Percentiles rank a stretch among this genome's conserved stretches.
Conservation (phyloP, 2,329 filamentous ascomycete species). For the Metarhizium guizhouense region DNA sequence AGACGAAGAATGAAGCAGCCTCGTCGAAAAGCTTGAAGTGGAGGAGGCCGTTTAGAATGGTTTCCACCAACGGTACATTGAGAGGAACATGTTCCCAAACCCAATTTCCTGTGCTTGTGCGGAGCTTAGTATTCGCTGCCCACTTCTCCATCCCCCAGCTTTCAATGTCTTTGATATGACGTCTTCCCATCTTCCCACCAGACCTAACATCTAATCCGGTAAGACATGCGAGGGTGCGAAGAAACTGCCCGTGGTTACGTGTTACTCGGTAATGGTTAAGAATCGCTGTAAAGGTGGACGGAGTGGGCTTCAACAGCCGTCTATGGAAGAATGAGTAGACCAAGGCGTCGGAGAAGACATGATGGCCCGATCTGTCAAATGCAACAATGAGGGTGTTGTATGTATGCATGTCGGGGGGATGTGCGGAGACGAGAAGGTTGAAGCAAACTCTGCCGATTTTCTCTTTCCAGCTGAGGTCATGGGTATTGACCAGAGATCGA, state of each 20-base stretch:
- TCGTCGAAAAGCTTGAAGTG: conserved; percentile 35
- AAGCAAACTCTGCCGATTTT: conserved; percentile 42
- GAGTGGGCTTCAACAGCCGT: conserved; percentile 36
- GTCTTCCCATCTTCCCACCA: conserved; percentile 30
- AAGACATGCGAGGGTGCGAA: conserved; percentile 35
- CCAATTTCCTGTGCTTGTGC: conserved; percentile 21
- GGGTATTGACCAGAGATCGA: conserved; percentile 17
- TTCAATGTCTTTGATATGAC: conserved; percentile 22
- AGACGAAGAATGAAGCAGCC: conserved; percentile 32
- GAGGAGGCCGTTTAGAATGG: conserved; percentile 39
- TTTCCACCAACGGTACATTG: conserved; percentile 30
- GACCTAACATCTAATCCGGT: conserved; percentile 30
- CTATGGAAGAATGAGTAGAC: conserved; percentile 39
- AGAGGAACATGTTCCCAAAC: conserved; percentile 32
- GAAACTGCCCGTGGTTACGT: conserved; percentile 32
- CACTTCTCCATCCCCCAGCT: conserved; percentile 19
- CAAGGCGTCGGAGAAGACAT: conserved; percentile 42
- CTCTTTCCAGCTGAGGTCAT: conserved; percentile 19
- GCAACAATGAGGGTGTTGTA: conserved; percentile 63
- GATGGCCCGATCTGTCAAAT: conserved; percentile 44
- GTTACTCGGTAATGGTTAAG: conserved; percentile 39
- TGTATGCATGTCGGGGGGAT: conserved; percentile 57
- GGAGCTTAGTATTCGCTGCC: conserved; percentile 15
- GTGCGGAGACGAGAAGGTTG: conserved; percentile 54
- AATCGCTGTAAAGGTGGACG: conserved; percentile 38